A percentile compares a stretch with the other conserved stretches of the same genome.
Evolutionary conservation across 2,329 filamentous ascomycete genomes (phyloP).

Genomic region (Helminthosporium solani): DNA sequence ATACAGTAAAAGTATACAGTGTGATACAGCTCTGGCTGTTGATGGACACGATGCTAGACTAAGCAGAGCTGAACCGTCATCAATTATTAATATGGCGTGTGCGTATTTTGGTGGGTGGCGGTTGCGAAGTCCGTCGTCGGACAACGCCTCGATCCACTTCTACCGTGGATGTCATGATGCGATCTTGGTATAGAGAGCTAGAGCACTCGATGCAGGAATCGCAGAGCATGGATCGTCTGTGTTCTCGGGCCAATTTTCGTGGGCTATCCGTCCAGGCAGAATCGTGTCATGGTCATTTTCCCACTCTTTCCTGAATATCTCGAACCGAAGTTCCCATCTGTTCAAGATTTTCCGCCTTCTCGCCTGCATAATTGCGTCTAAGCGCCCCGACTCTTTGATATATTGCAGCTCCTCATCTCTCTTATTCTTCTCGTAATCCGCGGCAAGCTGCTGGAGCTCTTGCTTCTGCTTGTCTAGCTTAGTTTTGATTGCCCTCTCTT

Average conservation of each 20-base stretch:
- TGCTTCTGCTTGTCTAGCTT: constrained; percentile 42
- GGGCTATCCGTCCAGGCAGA: constrained; percentile 24
- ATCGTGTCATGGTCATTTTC: constrained; percentile 27
- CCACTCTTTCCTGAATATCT: constrained; percentile 42
- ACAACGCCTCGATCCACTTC: background rate
- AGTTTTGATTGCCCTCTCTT: constrained; percentile 42
- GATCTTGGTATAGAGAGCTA: constrained; percentile 3
- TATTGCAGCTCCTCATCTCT: constrained; percentile 34
- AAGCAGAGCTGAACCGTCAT: background rate
- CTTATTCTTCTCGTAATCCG: constrained; percentile 37
- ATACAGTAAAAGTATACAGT: background rate
- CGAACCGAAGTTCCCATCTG: constrained; percentile 44
- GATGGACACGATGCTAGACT: background rate
- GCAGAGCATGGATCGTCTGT: constrained; percentile 5
- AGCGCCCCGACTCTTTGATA: constrained; percentile 34
- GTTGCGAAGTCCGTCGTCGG: background rate
- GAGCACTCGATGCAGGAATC: constrained; percentile 3
- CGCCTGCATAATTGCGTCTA: constrained; percentile 36
- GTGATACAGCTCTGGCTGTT: background rate
- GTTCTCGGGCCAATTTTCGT: constrained; percentile 32
- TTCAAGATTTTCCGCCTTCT: constrained; percentile 35
- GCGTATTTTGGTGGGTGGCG: background rate
- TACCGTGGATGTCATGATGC: background rate
- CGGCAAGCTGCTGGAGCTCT: constrained; percentile 41
- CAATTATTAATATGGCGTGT: background rate